Evolutionary conservation across 768 basidiomycete genomes (phyloP).

Genomic region (Naganishia antarctica): DNA sequence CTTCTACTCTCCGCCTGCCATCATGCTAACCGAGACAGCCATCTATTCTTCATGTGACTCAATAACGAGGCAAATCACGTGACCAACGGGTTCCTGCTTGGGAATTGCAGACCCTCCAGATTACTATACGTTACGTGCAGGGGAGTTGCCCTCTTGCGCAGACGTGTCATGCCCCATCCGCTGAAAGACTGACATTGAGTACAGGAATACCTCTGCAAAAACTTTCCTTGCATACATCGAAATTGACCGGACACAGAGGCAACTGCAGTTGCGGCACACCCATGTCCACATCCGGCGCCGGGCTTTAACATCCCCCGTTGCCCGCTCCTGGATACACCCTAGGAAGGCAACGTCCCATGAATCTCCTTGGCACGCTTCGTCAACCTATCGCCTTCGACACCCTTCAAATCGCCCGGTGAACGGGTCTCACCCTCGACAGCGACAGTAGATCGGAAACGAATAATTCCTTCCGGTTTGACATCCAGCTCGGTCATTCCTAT

Average conservation of each 20-base stretch:
- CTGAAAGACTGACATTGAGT: too few relatives aligned
- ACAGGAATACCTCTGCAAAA: too few relatives aligned
- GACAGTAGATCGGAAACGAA: slow-evolving; percentile 12
- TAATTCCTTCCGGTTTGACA: not conserved
- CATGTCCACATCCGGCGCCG: too few relatives aligned
- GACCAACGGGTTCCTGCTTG: not conserved
- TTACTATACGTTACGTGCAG: too few relatives aligned
- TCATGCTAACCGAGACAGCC: not conserved
- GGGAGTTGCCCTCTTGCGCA: too few relatives aligned
- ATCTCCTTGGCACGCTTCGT: slow-evolving; percentile 15
- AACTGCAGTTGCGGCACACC: too few relatives aligned
- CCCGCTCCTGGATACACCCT: too few relatives aligned
- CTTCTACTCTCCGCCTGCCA: not conserved
- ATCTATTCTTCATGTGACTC: slow-evolving; percentile 6
- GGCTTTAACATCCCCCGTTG: too few relatives aligned
- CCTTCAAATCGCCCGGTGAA: not conserved
- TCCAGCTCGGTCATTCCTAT: not conserved
- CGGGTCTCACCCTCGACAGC: slow-evolving; percentile 5
- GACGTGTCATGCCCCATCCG: too few relatives aligned
- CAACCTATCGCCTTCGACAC: not conserved
- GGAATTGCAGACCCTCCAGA: too few relatives aligned
- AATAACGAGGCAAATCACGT: not conserved
- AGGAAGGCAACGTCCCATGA: slow-evolving; percentile 5
- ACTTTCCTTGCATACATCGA: too few relatives aligned
- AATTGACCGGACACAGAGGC: too few relatives aligned